Evolutionary conservation across 1,139 yeast species (phyloP), one percentile per base, ranked within the genome.

Genomic region (Hansenula lynferdii): DNA sequence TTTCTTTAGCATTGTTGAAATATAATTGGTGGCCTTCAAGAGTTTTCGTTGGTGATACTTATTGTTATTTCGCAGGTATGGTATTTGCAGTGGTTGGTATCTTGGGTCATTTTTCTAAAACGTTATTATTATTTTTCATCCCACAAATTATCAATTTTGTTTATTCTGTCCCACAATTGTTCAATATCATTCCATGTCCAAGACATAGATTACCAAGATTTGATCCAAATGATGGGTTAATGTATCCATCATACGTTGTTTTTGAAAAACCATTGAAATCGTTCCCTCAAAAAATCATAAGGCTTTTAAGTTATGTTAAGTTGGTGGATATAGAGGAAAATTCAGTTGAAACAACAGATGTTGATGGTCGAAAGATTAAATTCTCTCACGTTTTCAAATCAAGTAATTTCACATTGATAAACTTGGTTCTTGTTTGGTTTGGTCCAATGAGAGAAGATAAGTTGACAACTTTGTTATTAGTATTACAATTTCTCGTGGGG

Each of bases 51-150:
- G 99, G 99, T 19, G 99, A 92, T 57, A 92, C 98, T 0, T 94
- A 85, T 65, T 92, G 99, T 62, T 92, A 94, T 62, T 89, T 92
- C 61, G 87, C 96, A 24, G 99, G 99, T 4, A 92, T 92, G 98
- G 96, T 92, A 1, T 90, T 92, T 62, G 98, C 97, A 0, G 94
- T 90, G 28, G 96, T 87, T 21, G 97, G 97, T 3, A 94, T 92
- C 31, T 72, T 87, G 43, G 97, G 97, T 2, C 99, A 92, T 64
- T 94, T 90, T 59, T 86, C 97, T 34, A 92, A 92, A 62, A 92
- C 99, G 0, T 69, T 92, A 50, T 67, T 92, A 60, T 64, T 90
- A 28, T 83, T 92, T 58, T 83, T 92, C 58, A 65, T 86, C 27
- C 97, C 97, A 1, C 98, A 92, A 62, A 85, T 92, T 38, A 62